A percentile compares a stretch with the other conserved stretches of the same genome.
phyloP scores from a whole-genome alignment of 73 alveolate species.

The Tetrahymena elliotti region DNA sequence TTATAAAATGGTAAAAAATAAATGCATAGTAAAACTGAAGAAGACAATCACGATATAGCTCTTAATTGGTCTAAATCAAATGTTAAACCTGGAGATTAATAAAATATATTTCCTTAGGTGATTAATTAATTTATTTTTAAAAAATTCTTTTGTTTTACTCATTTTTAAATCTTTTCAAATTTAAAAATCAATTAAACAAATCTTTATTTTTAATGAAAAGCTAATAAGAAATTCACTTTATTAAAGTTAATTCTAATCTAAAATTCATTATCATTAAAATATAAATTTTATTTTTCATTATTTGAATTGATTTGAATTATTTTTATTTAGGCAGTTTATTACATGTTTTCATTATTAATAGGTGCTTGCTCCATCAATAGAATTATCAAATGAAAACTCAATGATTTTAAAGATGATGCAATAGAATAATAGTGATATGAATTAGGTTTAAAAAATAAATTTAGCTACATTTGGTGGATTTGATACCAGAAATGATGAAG shows the following conservation, averaged over 20 bases:
- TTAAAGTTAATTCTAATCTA: too few relatives aligned
- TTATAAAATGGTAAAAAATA: neutral
- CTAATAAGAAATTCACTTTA: too few relatives aligned
- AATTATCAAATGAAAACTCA: neutral
- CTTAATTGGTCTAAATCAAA: neutral
- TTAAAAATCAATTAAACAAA: too few relatives aligned
- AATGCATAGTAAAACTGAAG: neutral
- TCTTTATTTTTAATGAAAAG: too few relatives aligned
- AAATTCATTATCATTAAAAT: too few relatives aligned
- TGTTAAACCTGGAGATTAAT: neutral
- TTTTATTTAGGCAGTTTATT: too few relatives aligned
- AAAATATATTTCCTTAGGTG: neutral
- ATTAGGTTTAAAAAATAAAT: neutral
- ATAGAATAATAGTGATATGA: neutral
- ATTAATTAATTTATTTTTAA: neutral
- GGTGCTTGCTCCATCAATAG: neutral
- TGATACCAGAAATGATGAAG: neutral
- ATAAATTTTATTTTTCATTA: too few relatives aligned
- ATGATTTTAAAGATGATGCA: neutral
- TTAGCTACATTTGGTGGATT: neutral
- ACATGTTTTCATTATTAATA: neutral
- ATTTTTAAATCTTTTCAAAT: too few relatives aligned
- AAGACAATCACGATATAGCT: neutral
- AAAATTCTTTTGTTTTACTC: too few relatives aligned
- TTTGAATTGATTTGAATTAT: too few relatives aligned